Base-by-base conservation (phyloP, 129 eudicot species). In the Ambrosia artemisiifolia region DNA sequence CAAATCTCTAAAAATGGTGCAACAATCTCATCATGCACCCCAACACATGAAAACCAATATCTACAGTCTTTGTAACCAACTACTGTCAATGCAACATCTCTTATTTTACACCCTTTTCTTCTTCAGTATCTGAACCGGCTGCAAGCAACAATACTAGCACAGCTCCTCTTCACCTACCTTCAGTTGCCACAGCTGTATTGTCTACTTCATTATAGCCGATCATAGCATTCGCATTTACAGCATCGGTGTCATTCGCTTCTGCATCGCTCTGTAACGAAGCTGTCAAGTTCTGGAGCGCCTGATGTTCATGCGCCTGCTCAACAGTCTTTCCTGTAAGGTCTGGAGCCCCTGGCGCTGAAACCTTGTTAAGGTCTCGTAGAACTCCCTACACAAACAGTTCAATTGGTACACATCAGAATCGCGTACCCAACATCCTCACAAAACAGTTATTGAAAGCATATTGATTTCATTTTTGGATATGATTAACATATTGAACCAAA, bases 301-400 rank as follows among this genome's bases (percentile, higher is more conserved):
- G 28, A 24, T 24, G 28, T 1, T 24, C 6, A 18, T 11, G 34
- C 28, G 80, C 90, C 87, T 77, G 80, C 24, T 83, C 84, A 65
- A 69, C 51, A 61, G 78, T 60, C 83, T 86, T 84, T 53, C 79
- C 75, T 57, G 76, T 47, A 49, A 83, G 83, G 17, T 89, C 85
- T 69, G 79, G 96, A 30, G 60, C 36, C 28, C 85, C 88, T 35
- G 75, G 30, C 35, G 85, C 33, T 65, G 94, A 63, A 76, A 85
- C 91, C 80, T 85, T 87, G 43, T 90, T 67, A 46, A 90, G 85
- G 73, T 90, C 93, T 64, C 96, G 71, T 63, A 90, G 53, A 72
- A 83, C 71, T 48, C 96, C 96, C 96, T 90, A 79, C 81, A 75
- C 59, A 56, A 78, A 40, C 44, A 40, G 2, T 49, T 18, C 19